Evolutionary conservation across 106 monocot genomes (phyloP), one percentile per base, ranked within the genome.

Genomic region (Platanthera guangdongensis): DNA sequence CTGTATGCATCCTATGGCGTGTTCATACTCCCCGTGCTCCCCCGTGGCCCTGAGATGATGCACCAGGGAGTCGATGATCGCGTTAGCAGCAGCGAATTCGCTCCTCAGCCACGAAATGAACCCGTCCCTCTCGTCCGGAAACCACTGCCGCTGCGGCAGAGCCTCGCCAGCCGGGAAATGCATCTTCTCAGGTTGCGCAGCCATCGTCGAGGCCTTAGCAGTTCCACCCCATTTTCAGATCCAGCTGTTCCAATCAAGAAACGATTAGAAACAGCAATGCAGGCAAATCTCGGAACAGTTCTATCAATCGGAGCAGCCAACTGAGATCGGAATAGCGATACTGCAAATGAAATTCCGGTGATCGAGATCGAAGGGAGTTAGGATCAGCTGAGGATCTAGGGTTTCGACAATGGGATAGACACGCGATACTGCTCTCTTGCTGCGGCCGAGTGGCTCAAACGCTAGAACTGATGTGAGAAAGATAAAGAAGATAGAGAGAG

Each of bases 31-130:
- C 21, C 84, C 82, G 14, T 81, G 83, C 76, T 87, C 89, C 19
- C 80, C 82, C 0, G 74, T 72, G 45, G 52, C 50, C 80, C 77
- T 67, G 21, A 90, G 75, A 57, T 90, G 86, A 12, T 90, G 79
- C 73, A 86, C 73, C 74, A 90, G 22, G 12, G 75, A 50, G 64
- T 90, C 89, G 4, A 90, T 90, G 52, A 90, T 90, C 77, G 89
- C 84, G 46, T 90, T 90, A 22, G 89, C 84, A 9, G 89, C 89
- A 16, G 89, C 86, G 63, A 90, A 90, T 72, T 90, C 89, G 25
- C 82, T 78, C 71, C 80, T 79, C 64, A 90, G 14, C 89, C 89
- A 90, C 52, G 72, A 84, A 54, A 82, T 80, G 79, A 85, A 88
- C 14, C 80, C 80, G 51, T 85, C 88, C 76, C 84, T 50, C 84